Base-by-base conservation (phyloP, 148 eudicot species). In the Hydrangea macrophylla region DNA sequence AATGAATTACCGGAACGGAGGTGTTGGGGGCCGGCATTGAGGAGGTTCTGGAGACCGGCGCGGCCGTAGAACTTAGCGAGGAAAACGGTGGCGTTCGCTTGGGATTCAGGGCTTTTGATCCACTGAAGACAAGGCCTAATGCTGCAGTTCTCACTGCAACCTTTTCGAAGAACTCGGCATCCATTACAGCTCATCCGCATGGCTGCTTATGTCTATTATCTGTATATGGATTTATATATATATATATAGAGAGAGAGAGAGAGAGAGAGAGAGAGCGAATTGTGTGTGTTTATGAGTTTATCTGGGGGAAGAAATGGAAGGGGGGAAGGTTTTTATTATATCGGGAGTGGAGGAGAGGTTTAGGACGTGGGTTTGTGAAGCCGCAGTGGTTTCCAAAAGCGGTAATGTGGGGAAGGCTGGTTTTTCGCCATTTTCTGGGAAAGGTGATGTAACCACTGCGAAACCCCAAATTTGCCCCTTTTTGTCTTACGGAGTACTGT, bases 71-170 rank as follows among this genome's bases (percentile, higher is more conserved):
- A 58, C 23, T 58, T 58, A 37, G 61, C 61, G 37, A 58, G 61
- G 61, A 59, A 59, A 42, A 59, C 25, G 62, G 62, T 59, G 62
- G 62, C 62, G 42, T 59, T 59, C 40, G 62, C 62, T 59, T 59
- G 62, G 25, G 62, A 59, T n/a, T 59, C 62, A 13, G 62, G 42
- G 15, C 24, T 8, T 32, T 33, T 59, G 62, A 59, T 59, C 62
- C 62, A 59, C 7, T 59, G 62, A n/a, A 59, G 62, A 36, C 62
- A 59, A 25, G 62, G 62, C 33, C 62, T 59, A 5, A 59, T 59
- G 42, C 3, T 59, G 62, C 62, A 59, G 42, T 20, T 20, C 3
- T 59, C 62, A 15, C 62, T 59, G 62, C 62, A 59, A 36, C 62
- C 62, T 33, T 59, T 59, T 39, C 62, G 62, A 32, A 59, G 62